Evolutionary conservation across 2,329 filamentous ascomycete species (phyloP), one percentile per base, ranked within the genome.

Genomic region (Amphichorda felina): DNA sequence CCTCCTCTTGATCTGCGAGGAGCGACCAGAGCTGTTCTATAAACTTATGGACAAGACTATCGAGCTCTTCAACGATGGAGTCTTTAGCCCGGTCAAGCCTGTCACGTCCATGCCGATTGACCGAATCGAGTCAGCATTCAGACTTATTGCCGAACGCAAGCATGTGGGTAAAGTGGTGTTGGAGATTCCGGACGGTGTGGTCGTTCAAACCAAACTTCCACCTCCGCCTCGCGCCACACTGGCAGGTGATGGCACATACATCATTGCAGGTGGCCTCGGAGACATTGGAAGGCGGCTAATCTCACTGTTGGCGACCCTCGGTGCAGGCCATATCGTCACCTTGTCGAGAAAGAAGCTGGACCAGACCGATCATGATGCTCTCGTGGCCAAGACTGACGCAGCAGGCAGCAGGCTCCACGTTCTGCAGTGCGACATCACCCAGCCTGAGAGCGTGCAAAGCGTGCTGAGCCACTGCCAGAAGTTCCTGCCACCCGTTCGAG

Each of bases 381-480:
- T 31, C 18, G 28, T 33, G 21, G 21, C 21, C 21, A 24, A 24
- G 21, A 24, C 21, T 24, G 21, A 24, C 21, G 21, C 43, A 2
- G 38, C 46, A 2, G 64, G 63, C 1, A 64, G 63, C 2, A 57
- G 60, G 14, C 53, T 71, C 22, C 43, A 61, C 4, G 60, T 72
- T 10, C 55, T 59, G 28, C 43, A 49, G 8, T 75, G 72, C 46
- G 64, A 76, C 37, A 64, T 74, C 31, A 3, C 18, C 24, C 29
- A 15, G 17, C 11, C 21, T 24, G 21, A 24, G 21, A 24, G 21
- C 21, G 21, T 24, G 21, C 21, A 24, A 21, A 13, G 7, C 22
- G 30, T 9, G 9, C 30, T 11, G n/a, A 24, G 21, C 21, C 21
- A 24, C 10, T 24, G 21, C 10, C 34, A 34, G 13, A 35, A 40